A percentile compares a stretch with the other conserved stretches of the same genome.
phyloP scores from a whole-genome alignment of 345 rosid species.

The Fremontodendron californicum region DNA sequence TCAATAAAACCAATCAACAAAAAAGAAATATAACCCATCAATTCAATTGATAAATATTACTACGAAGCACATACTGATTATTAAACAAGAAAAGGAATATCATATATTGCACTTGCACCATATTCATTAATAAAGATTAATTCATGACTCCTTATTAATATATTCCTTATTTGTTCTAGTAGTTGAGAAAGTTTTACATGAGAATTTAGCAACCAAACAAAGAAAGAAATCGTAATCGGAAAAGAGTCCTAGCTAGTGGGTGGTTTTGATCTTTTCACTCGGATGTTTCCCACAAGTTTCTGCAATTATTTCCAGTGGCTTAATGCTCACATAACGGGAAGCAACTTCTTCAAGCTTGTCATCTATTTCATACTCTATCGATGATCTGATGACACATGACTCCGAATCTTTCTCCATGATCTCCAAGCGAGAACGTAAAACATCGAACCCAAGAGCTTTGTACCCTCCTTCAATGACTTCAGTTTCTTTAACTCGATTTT shows the following conservation, averaged over 20 bases:
- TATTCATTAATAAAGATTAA: too few species aligned
- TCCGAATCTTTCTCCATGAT: conserved; percentile 33
- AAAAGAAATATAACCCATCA: too few species aligned
- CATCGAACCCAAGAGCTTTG: conserved; percentile 25
- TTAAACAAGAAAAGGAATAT: too few species aligned
- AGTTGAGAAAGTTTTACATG: too few species aligned
- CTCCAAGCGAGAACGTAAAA: conserved; percentile 19
- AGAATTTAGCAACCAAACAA: too few species aligned
- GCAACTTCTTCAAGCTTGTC: conserved; percentile 20
- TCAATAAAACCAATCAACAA: too few species aligned
- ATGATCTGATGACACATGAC: conserved; percentile 23
- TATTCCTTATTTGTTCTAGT: too few species aligned
- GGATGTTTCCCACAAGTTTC: conserved; percentile 27
- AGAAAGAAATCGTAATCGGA: too few species aligned
- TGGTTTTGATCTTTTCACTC: neutral
- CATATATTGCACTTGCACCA: too few species aligned
- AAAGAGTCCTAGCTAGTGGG: neutral
- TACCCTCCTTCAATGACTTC: conserved; percentile 34
- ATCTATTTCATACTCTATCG: conserved; percentile 30
- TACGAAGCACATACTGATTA: too few species aligned
- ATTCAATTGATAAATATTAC: too few species aligned
- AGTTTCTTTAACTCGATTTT: conserved; percentile 34
- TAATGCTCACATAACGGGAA: conserved; percentile 16
- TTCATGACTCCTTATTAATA: too few species aligned
- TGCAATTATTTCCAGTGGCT: conserved; percentile 15